phyloP scores from a whole-genome alignment of 1,284 basidiomycete genomes.

The Abortiporus biennis region DNA sequence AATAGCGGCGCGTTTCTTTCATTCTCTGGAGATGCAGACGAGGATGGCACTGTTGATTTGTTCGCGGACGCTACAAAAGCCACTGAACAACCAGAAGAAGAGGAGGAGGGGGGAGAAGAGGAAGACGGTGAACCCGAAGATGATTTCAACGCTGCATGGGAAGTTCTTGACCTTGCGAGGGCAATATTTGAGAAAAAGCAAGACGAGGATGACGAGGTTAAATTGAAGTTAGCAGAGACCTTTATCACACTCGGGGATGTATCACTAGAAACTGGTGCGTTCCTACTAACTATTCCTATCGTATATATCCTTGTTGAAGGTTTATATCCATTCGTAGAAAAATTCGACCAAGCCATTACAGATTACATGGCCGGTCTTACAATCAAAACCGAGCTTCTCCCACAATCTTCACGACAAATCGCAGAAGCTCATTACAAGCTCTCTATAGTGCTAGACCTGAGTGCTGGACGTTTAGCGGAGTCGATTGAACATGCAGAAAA shows the following conservation, averaged over 20 bases:
- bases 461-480: conserved; percentile 71
- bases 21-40: conserved; percentile 69
- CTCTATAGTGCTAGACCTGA: conserved; percentile 84
- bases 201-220: conserved; percentile 50
- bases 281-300: neutral
- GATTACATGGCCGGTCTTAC: conserved; percentile 74
- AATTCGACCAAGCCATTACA: conserved; percentile 85
- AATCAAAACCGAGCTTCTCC: conserved; percentile 68
- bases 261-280: conserved; percentile 80
- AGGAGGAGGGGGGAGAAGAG: conserved; percentile 45
- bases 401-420: conserved; percentile 77
- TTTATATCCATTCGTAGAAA: conserved; percentile 47
- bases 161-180: conserved; percentile 83
- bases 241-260: conserved; percentile 85
- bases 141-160: conserved; percentile 94
- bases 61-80: conserved; percentile 47
- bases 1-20: conserved; percentile 56
- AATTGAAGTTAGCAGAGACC: conserved; percentile 78
- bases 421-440: conserved; percentile 89
- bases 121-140: conserved; percentile 79
- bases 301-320: neutral
- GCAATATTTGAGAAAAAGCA: conserved; percentile 72
- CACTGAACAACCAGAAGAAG: conserved; percentile 37
- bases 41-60: conserved; percentile 51
- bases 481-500: conserved; percentile 76